A percentile compares a stretch with the other conserved stretches of the same genome.
phyloP scores from a whole-genome alignment of 805 yeast species.

The Saturnispora silvae region DNA sequence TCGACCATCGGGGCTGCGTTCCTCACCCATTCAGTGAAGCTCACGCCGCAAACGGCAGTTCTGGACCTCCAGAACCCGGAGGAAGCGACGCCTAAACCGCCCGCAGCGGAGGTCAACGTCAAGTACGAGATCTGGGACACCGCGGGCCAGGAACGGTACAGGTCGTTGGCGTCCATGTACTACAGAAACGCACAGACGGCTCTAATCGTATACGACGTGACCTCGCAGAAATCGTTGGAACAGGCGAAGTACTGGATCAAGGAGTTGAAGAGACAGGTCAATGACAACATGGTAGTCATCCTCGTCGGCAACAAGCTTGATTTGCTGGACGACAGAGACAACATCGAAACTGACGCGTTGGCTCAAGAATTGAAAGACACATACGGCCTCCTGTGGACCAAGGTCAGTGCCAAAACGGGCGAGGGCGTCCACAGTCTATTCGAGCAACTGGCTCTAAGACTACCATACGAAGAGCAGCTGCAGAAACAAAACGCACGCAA shows the following conservation, averaged over 20 bases:
- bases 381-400: slow-evolving; percentile 37
- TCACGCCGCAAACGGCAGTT: slow-evolving; percentile 38
- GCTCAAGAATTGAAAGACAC: slow-evolving; percentile 50
- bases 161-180: slow-evolving; percentile 74
- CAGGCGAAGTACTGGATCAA: slow-evolving; percentile 72
- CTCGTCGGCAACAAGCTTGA: slow-evolving; percentile 74
- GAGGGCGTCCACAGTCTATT: slow-evolving; percentile 38
- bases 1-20: slow-evolving; percentile 84
- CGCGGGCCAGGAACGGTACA: slow-evolving; percentile 65
- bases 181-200: slow-evolving; percentile 77
- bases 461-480: slow-evolving; percentile 25
- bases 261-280: slow-evolving; percentile 76
- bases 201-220: slow-evolving; percentile 65
- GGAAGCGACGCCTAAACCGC: background rate
- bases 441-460: slow-evolving; percentile 38
- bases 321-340: slow-evolving; percentile 40
- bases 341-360: slow-evolving; percentile 25
- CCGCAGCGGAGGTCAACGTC: slow-evolving; percentile 20
- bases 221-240: slow-evolving; percentile 53
- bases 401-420: slow-evolving; percentile 53
- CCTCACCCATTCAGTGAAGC: slow-evolving; percentile 49
- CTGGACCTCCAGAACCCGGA: background rate
- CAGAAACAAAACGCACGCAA: background rate
- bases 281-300: slow-evolving; percentile 59
- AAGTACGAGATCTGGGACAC: slow-evolving; percentile 74